phyloP scores from a whole-genome alignment of 495 filamentous ascomycete genomes.

The Hypoxylon fragiforme region DNA sequence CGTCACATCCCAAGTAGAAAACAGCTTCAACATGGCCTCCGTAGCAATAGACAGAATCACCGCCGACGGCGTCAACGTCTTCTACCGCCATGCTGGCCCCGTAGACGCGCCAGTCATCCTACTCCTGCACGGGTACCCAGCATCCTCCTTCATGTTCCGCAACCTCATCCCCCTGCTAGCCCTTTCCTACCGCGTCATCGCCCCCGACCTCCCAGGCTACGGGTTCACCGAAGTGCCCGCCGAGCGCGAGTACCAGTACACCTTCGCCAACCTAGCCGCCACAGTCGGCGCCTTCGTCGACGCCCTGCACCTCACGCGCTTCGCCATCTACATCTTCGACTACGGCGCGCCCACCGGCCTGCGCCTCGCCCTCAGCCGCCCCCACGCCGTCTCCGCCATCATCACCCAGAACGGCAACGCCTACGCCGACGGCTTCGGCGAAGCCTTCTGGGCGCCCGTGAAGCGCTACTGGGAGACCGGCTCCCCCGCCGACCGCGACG shows the following conservation, averaged over 20 bases:
- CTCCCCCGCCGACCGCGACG: constrained; percentile 41
- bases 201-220: constrained; percentile 65
- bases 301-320: constrained; percentile 49
- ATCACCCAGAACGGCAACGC: constrained; percentile 68
- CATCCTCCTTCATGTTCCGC: constrained; percentile 64
- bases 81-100: constrained; percentile 57
- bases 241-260: constrained; percentile 52
- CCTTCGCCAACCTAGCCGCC: constrained; percentile 53
- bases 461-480: constrained; percentile 52
- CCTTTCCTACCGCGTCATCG: constrained; percentile 55
- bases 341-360: constrained; percentile 64
- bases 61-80: constrained; percentile 51
- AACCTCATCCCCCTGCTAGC: constrained; percentile 63
- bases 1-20: neutral
- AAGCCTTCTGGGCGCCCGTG: constrained; percentile 57
- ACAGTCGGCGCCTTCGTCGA: constrained; percentile 55
- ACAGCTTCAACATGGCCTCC: neutral
- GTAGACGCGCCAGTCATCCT: constrained; percentile 52
- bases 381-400: constrained; percentile 54
- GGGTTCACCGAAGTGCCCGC: constrained; percentile 58
- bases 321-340: constrained; percentile 66
- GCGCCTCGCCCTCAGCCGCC: constrained; percentile 55
- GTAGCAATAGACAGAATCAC: neutral
- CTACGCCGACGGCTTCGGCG: constrained; percentile 60
- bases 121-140: constrained; percentile 66